These are phyloP conservation scores for Vitis amurensis DNA, from an alignment of 164 flowering plant genomes.

Conservation along the genomic window DNA sequence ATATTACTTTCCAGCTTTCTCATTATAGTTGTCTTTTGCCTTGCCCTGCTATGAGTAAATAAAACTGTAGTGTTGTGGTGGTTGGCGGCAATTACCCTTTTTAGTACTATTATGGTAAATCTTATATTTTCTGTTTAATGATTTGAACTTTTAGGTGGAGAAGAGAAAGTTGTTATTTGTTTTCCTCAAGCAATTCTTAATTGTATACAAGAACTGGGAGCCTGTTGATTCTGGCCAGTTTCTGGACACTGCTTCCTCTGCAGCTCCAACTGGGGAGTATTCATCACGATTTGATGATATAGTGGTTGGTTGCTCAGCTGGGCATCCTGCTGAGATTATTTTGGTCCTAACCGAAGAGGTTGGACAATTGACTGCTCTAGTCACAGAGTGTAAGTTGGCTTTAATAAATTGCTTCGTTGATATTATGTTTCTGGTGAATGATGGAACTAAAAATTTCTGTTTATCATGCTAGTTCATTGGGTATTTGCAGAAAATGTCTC, in stretches of 20 bases:
- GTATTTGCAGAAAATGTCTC: no score
- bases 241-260: conserved; percentile 37
- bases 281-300: conserved; percentile 35
- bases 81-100: not conserved
- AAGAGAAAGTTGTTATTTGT: conserved; percentile 59
- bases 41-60: no score
- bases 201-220: conserved; percentile 72
- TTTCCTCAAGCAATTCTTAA: conserved; percentile 79
- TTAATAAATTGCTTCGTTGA: not conserved
- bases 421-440: not conserved
- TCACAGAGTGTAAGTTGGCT: conserved; percentile 70
- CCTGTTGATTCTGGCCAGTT: conserved; percentile 49
- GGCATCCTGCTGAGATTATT: conserved; percentile 88
- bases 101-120: not conserved
- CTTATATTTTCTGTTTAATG: not conserved
- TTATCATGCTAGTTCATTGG: no score
- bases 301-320: conserved; percentile 75
- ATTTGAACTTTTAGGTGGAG: conserved; percentile 53
- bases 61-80: not conserved
- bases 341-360: conserved; percentile 58
- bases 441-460: not conserved
- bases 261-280: conserved; percentile 31
- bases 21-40: no score
- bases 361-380: conserved; percentile 43
- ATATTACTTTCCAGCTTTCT: no score